These are phyloP conservation scores for Massarina eburnea DNA, from an alignment of 2,329 filamentous ascomycete species.

Conservation along the genomic window DNA sequence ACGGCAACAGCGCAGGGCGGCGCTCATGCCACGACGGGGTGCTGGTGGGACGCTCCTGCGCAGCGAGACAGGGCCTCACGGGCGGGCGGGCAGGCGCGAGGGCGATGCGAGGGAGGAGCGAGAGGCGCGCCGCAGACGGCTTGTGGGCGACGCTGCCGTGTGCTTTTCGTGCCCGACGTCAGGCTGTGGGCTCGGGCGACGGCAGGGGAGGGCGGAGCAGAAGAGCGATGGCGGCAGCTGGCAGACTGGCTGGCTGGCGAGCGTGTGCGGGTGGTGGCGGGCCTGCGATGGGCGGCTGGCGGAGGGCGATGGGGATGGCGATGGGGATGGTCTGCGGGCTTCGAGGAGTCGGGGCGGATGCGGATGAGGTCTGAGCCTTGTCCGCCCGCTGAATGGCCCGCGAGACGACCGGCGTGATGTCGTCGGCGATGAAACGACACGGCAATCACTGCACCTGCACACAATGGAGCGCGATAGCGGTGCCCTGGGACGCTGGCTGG, in stretches of 20 bases:
- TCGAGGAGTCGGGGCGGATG: background rate
- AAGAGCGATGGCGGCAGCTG: slow-evolving; percentile 15
- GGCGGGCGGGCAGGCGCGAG: slow-evolving; percentile 13
- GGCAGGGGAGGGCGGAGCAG: slow-evolving; percentile 12
- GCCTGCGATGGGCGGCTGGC: slow-evolving; percentile 22
- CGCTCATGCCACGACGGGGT: too few species aligned
- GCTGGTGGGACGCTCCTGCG: slow-evolving; percentile 36
- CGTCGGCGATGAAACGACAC: background rate
- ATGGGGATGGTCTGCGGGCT: background rate
- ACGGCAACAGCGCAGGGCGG: slow-evolving; percentile 10
- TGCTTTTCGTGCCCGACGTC: slow-evolving; percentile 29
- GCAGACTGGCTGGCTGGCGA: too few species aligned
- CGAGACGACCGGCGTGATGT: background rate
- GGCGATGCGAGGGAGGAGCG: slow-evolving; percentile 5
- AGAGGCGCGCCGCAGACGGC: slow-evolving; percentile 12
- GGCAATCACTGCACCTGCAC: background rate
- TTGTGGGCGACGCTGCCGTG: slow-evolving; percentile 26
- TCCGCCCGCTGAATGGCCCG: background rate
- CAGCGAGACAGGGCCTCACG: slow-evolving; percentile 14
- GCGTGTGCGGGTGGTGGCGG: slow-evolving; percentile 9
- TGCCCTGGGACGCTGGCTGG: background rate
- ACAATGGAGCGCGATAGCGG: background rate
- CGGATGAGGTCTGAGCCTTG: background rate
- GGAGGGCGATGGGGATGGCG: slow-evolving; percentile 21
- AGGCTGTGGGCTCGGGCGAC: slow-evolving; percentile 10